These are phyloP conservation scores for Calonectria hongkongensis DNA, from an alignment of 2,329 filamentous ascomycete species.

Conservation along the genomic window DNA sequence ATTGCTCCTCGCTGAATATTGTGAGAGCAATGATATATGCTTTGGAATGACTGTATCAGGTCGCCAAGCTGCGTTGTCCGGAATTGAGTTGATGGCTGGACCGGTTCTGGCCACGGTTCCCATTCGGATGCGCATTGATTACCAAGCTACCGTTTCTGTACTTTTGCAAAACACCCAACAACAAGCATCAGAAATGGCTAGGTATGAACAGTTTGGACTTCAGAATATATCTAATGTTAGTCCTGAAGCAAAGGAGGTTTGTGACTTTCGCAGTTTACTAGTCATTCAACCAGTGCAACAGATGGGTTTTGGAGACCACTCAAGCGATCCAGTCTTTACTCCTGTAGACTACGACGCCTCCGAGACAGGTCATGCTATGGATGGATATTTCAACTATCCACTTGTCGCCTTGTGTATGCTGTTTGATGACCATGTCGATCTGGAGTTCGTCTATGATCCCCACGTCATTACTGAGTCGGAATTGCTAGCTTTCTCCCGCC, in stretches of 20 bases:
- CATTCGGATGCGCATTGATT: background rate
- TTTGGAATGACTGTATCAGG: background rate
- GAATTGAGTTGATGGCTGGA: background rate
- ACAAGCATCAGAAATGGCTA: background rate
- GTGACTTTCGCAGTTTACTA: background rate
- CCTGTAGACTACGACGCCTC: background rate
- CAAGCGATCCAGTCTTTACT: background rate
- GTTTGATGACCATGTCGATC: background rate
- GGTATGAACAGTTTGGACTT: background rate
- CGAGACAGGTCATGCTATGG: background rate
- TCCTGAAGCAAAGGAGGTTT: background rate
- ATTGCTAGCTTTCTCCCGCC: background rate
- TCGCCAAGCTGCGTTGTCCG: background rate
- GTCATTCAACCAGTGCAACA: background rate
- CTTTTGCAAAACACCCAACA: background rate
- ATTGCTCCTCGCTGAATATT: background rate
- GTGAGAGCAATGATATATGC: background rate
- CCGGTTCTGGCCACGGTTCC: background rate
- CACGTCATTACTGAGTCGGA: background rate
- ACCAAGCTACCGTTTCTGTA: background rate
- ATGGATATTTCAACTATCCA: background rate
- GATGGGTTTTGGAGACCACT: background rate
- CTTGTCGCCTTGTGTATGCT: background rate
- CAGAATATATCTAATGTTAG: background rate
- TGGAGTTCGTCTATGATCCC: slow-evolving; percentile 1